phyloP scores from a whole-genome alignment of 352 stramenopile genomes.

The Halophytophthora polymorphica region DNA sequence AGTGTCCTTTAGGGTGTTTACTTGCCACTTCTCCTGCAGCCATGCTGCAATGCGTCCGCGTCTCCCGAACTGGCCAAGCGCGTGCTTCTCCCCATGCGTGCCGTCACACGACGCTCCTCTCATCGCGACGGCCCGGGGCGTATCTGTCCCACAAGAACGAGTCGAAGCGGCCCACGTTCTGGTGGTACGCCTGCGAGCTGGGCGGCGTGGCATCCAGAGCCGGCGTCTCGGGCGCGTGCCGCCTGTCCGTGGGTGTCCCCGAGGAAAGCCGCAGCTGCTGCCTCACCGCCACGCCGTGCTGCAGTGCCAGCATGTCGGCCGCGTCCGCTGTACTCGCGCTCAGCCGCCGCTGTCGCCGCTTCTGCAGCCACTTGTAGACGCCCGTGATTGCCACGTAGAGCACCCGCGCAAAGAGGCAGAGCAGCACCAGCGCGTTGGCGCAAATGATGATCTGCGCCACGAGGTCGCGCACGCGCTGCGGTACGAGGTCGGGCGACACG shows the following conservation, averaged over 20 bases:
- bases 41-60: no score
- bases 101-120: slow-evolving; percentile 7
- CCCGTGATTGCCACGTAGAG: slow-evolving; percentile 29
- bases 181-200: slow-evolving; percentile 15
- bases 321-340: slow-evolving; percentile 3
- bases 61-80: no score
- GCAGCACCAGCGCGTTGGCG: slow-evolving; percentile 38
- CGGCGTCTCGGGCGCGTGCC: slow-evolving; percentile 8
- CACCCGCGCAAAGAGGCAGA: slow-evolving; percentile 39
- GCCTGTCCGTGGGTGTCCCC: not conserved
- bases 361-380: slow-evolving; percentile 16
- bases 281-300: slow-evolving; percentile 9
- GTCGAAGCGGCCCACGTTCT: slow-evolving; percentile 10
- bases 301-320: slow-evolving; percentile 14
- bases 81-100: no score
- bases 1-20: no score
- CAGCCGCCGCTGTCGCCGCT: slow-evolving; percentile 5
- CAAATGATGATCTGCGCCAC: slow-evolving; percentile 38
- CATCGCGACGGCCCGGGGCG: not conserved
- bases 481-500: slow-evolving; percentile 26
- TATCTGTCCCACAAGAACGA: slow-evolving; percentile 1
- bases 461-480: slow-evolving; percentile 40
- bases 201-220: slow-evolving; percentile 12
- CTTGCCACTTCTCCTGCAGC: no score
- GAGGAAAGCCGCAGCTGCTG: slow-evolving; percentile 2